These are phyloP conservation scores for Biscutella laevigata DNA, from an alignment of 441 rosid species.

Conservation along the genomic window DNA sequence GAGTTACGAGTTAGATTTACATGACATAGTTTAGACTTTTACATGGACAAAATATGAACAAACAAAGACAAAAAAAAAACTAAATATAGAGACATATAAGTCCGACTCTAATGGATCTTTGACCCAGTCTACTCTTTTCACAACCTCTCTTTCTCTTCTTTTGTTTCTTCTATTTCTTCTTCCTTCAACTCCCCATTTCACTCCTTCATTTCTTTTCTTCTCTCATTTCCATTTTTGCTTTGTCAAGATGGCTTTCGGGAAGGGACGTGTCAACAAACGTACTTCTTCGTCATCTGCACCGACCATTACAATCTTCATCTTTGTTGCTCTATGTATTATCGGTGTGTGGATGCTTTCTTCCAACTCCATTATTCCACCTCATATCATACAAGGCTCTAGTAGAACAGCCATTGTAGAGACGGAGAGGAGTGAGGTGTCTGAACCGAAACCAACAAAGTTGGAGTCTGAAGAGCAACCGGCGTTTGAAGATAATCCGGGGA, in stretches of 20 bases:
- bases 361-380: conserved; percentile 43
- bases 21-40: too few relatives aligned
- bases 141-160: conserved; percentile 35
- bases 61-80: conserved; percentile 1
- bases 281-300: conserved; percentile 52
- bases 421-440: conserved; percentile 16
- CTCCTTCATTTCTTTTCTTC: conserved; percentile 9
- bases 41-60: too few relatives aligned
- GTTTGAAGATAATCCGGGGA: too few relatives aligned
- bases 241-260: conserved; percentile 45
- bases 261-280: conserved; percentile 53
- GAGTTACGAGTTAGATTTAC: too few relatives aligned
- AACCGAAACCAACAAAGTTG: too few relatives aligned
- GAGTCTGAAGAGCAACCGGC: too few relatives aligned
- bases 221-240: background rate
- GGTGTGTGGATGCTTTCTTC: conserved; percentile 82
- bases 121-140: conserved; percentile 36
- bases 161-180: conserved; percentile 22
- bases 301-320: conserved; percentile 59
- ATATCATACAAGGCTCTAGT: conserved; percentile 28
- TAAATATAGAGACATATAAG: conserved; percentile 20
- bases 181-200: conserved; percentile 16
- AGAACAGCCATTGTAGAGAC: conserved; percentile 15
- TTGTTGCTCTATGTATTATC: conserved; percentile 52
- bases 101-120: conserved; percentile 62